Conservation (phyloP, 1,284 basidiomycete species). For the Naganishia sp. region DNA sequence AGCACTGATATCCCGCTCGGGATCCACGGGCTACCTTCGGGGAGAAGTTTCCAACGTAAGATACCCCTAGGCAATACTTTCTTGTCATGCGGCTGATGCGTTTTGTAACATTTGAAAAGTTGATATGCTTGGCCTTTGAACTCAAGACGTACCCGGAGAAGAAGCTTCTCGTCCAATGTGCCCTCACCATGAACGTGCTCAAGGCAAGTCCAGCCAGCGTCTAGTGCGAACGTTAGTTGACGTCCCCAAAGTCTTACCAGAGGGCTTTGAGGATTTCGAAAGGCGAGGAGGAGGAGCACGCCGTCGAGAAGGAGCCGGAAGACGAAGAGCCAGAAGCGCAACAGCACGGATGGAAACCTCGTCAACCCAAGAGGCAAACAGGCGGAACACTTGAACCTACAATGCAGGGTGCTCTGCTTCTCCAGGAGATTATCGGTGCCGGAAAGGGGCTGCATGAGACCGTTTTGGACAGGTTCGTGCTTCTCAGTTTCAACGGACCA, state of each 20-base stretch:
- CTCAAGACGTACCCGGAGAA: slow-evolving; percentile 58
- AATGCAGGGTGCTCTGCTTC: slow-evolving; percentile 79
- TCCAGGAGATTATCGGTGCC: slow-evolving; percentile 76
- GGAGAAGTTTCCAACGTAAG: slow-evolving; percentile 39
- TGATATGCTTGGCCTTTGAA: slow-evolving; percentile 64
- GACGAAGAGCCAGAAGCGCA: slow-evolving; percentile 18
- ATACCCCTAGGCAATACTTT: background rate
- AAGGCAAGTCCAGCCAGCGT: slow-evolving; percentile 53
- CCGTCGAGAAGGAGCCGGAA: slow-evolving; percentile 29
- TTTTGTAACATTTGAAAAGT: slow-evolving; percentile 53
- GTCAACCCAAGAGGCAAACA: slow-evolving; percentile 42
- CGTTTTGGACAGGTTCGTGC: slow-evolving; percentile 63
- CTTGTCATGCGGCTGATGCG: background rate
- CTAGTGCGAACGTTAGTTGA: background rate
- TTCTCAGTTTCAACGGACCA: no score
- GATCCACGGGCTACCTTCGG: slow-evolving; percentile 55
- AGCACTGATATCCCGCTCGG: slow-evolving; percentile 66
- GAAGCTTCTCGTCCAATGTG: slow-evolving; percentile 63
- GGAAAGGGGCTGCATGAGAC: slow-evolving; percentile 65
- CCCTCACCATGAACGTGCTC: slow-evolving; percentile 65
- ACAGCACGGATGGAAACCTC: slow-evolving; percentile 42
- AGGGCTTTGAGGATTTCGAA: slow-evolving; percentile 37
- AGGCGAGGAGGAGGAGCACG: slow-evolving; percentile 30
- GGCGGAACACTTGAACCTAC: slow-evolving; percentile 62
- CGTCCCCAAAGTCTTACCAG: slow-evolving; percentile 53